Evolutionary conservation across 164 flowering plant genomes (phyloP), one percentile per base, ranked within the genome.

Genomic region (Nelumbo lutea): DNA sequence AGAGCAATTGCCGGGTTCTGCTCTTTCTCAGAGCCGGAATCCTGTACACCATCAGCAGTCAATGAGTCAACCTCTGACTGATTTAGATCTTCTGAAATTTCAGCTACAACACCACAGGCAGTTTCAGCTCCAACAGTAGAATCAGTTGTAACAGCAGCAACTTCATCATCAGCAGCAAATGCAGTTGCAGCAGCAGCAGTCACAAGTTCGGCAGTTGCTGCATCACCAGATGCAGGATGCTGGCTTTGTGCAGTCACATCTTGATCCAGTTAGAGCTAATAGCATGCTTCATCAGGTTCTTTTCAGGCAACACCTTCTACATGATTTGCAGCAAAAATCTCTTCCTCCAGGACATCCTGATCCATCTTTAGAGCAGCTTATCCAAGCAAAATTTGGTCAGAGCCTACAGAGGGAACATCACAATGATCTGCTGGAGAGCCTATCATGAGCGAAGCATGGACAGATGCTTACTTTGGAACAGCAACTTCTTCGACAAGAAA

Each of bases 101-200:
- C 88, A 85, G 59, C 66, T 78, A 40, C 91, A 77, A 53, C 87
- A 80, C 70, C 87, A 86, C 62, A 82, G 57, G 41, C 87, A 81
- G 66, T 77, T 66, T 47, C 82, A 82, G 75, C 84, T 67, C 39
- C 85, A 82, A 58, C 73, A 51, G 9, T 73, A 76, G 14, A 82
- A 69, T 2, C 80, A 74, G 40, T 74, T 72, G 40, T 73, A 73
- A 42, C 68, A 9, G 15, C 77, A 70, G 67, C 80, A 71, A 38
- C 75, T 68, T 8, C 62, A 39, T 1, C 62, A 59, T 5, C 62
- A 59, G 43, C 43, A 59, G 9, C 62, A 79, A 67, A 65, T 68
- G 46, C 87, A 77, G 45, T 85, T 81, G 66, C 86, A 87, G 72
- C 90, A 85, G 67, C 88, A 83, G 55, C 94, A 90, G 72, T 76